A percentile compares a stretch with the other conserved stretches of the same genome.
Evolutionary conservation across 352 stramenopile species (phyloP).

Genomic region (Globisporangium cystogenes): DNA sequence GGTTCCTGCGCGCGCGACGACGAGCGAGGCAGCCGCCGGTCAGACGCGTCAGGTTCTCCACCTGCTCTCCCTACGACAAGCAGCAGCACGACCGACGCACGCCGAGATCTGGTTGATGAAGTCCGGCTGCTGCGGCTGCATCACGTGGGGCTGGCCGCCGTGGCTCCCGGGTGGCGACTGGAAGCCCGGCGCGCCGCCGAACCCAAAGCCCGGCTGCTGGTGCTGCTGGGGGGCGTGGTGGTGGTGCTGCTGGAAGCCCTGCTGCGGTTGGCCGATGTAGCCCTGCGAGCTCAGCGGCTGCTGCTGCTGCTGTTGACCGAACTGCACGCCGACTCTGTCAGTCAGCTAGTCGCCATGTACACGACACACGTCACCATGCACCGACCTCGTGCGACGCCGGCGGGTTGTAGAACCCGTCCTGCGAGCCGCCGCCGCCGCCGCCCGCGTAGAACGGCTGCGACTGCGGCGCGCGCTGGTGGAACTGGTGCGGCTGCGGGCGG

Average conservation of each 20-base stretch:
- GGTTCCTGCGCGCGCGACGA: slow-evolving; percentile 39
- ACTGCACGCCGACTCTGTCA: slow-evolving; percentile 15
- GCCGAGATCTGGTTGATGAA: slow-evolving; percentile 76
- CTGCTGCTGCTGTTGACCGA: slow-evolving; percentile 17
- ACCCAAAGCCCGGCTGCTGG: slow-evolving; percentile 17
- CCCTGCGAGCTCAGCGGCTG: slow-evolving; percentile 14
- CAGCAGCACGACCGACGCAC: slow-evolving; percentile 14
- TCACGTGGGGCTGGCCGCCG: slow-evolving; percentile 7
- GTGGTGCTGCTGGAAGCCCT: slow-evolving; percentile 25
- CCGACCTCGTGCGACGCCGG: slow-evolving; percentile 31
- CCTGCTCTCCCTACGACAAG: not conserved
- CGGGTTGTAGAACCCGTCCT: slow-evolving; percentile 28
- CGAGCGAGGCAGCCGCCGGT: not conserved
- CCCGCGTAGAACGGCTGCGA: slow-evolving; percentile 13
- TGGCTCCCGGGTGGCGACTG: slow-evolving; percentile 17
- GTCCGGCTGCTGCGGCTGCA: slow-evolving; percentile 35
- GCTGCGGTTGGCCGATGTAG: slow-evolving; percentile 20
- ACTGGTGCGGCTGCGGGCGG: slow-evolving; percentile 47
- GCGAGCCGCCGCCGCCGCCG: slow-evolving; percentile 5
- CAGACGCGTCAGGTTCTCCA: not conserved
- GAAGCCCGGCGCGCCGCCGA: slow-evolving; percentile 9
- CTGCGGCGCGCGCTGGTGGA: slow-evolving; percentile 33
- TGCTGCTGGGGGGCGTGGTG: slow-evolving; percentile 10
- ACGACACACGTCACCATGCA: not conserved
- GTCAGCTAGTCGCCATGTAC: not conserved